Percentiles rank a stretch among this genome's conserved stretches.
These are phyloP conservation scores for Cucurbita argyrosperma DNA, from an alignment of 306 rosid genomes.

Conservation along the genomic window DNA sequence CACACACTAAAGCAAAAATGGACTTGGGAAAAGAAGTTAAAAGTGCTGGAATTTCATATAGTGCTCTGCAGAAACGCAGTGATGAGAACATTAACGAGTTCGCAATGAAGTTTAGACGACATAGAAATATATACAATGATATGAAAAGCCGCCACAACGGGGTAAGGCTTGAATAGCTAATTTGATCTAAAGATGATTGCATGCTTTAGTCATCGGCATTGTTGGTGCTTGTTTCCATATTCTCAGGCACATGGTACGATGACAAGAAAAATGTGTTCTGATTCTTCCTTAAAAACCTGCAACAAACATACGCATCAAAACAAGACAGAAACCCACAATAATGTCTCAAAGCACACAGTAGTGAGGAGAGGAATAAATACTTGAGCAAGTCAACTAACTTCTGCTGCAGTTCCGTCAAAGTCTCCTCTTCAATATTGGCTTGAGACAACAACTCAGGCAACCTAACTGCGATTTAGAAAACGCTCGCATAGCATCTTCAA, in stretches of 20 bases:
- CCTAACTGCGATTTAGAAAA: conserved; percentile 43
- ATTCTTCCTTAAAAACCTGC: conserved; percentile 63
- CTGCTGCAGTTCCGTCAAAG: conserved; percentile 38
- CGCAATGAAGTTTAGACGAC: neutral
- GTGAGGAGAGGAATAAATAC: conserved; percentile 19
- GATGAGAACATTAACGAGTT: neutral
- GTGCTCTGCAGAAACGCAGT: too few relatives aligned
- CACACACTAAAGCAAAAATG: too few relatives aligned
- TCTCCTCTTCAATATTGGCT: conserved; percentile 57
- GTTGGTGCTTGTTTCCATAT: conserved; percentile 37
- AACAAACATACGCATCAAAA: conserved; percentile 1
- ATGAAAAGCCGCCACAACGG: neutral
- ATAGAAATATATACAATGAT: neutral
- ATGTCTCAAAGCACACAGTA: neutral
- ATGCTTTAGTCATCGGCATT: conserved; percentile 19
- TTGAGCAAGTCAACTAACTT: conserved; percentile 59
- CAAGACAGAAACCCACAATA: neutral
- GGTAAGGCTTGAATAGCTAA: neutral
- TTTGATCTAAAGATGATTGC: too few relatives aligned
- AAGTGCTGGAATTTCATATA: neutral
- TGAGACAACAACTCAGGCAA: conserved; percentile 60
- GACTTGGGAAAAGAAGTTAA: neutral
- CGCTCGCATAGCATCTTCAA: neutral
- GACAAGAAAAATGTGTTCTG: conserved; percentile 50
- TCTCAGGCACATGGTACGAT: conserved; percentile 46